Evolutionary conservation across 768 basidiomycete species (phyloP), one percentile per base, ranked within the genome.

Genomic region (Leucosporidium yakuticum): DNA sequence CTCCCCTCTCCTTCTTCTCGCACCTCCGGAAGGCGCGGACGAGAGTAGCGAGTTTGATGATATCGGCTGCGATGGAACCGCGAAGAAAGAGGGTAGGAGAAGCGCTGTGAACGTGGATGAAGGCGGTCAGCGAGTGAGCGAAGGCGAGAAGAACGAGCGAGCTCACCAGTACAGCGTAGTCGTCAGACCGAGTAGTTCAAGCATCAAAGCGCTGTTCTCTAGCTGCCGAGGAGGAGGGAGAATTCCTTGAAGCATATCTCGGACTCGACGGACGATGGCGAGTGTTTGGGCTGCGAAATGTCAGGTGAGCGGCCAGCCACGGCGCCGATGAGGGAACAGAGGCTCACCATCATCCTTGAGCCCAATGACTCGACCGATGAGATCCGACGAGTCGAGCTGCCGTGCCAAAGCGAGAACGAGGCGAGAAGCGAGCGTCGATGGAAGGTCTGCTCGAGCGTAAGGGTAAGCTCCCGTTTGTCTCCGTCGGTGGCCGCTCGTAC

Each of bases 151-250:
- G 25, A 8, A 6, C 12, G 14, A 20, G n/a, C n/a, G 9, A 32
- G n/a, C 66, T 49, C 17, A 68, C 67, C 49, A 34, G 20, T 60
- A 68, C 11, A 68, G n/a, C 19, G 27, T 49, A 0, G 27, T 4
- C 2, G 51, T 31, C 11, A 64, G 51, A 15, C 62, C 67, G 25
- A 68, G 62, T 15, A 63, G 44, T 47, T 68, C 67, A 27, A 54
- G 27, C 15, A 53, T 44, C 5, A 68, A 25, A 1, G 67, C 54
- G 0, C 32, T 60, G 3, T 49, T 51, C 25, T 63, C 57, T n/a
- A 68, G 51, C 44, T 20, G 25, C 3, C 14, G 32, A 5, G 21
- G 25, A 8, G 44, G 49, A 1, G 50, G 58, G 0, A 64, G 12
- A 58, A 68, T 63, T 14, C 15, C 15, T 17, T 32, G 25, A 5